Base-by-base conservation (phyloP, 495 filamentous ascomycete species). In the Xylaria longipes region DNA sequence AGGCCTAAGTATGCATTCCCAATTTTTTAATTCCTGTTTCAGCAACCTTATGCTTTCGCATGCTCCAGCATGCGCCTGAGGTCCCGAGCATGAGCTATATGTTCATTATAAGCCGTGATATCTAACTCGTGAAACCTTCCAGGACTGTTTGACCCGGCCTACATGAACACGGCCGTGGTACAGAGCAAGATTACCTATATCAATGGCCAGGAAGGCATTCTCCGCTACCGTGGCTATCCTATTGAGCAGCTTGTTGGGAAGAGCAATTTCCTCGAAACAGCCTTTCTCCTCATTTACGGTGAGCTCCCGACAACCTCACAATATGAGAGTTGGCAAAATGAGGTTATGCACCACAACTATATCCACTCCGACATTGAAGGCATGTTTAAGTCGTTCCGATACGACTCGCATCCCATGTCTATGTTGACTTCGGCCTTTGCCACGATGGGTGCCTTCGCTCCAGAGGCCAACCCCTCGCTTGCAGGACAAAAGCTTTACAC, bases 101-200 rank as follows among this genome's bases (percentile, higher is more conserved):
- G 1, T 11, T 11, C 17, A 60, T n/a, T 12, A 22, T 60, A 60
- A 60, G 56, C 56, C 31, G 31, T 37, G 31, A 29, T 60, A 37
- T 35, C 33, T 60, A 60, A 60, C 33, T n/a, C 57, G 15, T 37
- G 33, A 37, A 58, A 2, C 20, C 15, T 11, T 37, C 0, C 22
- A 60, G 57, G 84, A 3, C 74, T 89, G 2, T 83, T 84, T 57
- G 88, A 89, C 74, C 85, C 86, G 1, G 88, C 85, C 1, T 82
- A 87, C 71, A 80, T 84, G 41, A 89, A 89, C 74, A 89, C 88
- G 5, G 84, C 86, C 0, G 84, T 85, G 14, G 80, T 83, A 20
- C 78, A 85, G 67, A 82, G 84, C 6, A 77, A 76, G 8, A 88
- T 89, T 64, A 89, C 83, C 27, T 86, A 85, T 71, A 87, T 86